A percentile compares a stretch with the other conserved stretches of the same genome.
phyloP scores from a whole-genome alignment of 441 rosid species.

The Metrosideros polymorpha region DNA sequence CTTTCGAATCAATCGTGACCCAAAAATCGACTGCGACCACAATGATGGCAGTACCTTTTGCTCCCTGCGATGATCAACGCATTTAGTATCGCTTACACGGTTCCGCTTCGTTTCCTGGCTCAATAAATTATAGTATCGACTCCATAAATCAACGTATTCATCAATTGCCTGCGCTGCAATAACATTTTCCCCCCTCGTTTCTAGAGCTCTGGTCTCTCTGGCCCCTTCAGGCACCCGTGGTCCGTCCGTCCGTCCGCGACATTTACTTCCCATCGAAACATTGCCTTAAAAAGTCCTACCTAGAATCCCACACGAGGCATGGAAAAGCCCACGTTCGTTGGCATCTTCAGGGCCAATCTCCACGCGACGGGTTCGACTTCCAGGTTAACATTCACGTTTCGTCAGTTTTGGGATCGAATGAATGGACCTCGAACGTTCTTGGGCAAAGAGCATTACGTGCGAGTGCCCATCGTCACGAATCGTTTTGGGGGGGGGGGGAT shows the following conservation, averaged over 20 bases:
- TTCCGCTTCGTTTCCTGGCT: too few relatives aligned
- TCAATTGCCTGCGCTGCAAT: too few relatives aligned
- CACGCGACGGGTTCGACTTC: not conserved
- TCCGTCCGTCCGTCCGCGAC: not conserved
- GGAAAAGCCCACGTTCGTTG: not conserved
- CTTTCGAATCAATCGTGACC: not conserved
- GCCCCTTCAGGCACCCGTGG: too few relatives aligned
- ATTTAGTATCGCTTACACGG: too few relatives aligned
- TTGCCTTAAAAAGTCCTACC: not conserved
- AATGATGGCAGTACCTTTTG: not conserved
- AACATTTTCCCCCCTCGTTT: too few relatives aligned
- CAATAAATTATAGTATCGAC: not conserved
- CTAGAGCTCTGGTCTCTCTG: too few relatives aligned
- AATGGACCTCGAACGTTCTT: not conserved
- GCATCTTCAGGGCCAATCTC: not conserved
- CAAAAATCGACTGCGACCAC: not conserved
- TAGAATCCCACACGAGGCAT: not conserved
- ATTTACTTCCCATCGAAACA: not conserved
- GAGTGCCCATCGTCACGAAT: not conserved
- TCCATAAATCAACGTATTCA: not conserved
- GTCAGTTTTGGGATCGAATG: not conserved
- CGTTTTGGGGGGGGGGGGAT: not conserved
- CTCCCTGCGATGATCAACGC: not conserved
- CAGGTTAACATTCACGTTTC: not conserved
- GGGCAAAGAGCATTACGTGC: not conserved